A percentile compares a stretch with the other conserved stretches of the same genome.
These are phyloP conservation scores for Lophiostoma macrostomum DNA, from an alignment of 495 filamentous ascomycete genomes.

Conservation along the genomic window DNA sequence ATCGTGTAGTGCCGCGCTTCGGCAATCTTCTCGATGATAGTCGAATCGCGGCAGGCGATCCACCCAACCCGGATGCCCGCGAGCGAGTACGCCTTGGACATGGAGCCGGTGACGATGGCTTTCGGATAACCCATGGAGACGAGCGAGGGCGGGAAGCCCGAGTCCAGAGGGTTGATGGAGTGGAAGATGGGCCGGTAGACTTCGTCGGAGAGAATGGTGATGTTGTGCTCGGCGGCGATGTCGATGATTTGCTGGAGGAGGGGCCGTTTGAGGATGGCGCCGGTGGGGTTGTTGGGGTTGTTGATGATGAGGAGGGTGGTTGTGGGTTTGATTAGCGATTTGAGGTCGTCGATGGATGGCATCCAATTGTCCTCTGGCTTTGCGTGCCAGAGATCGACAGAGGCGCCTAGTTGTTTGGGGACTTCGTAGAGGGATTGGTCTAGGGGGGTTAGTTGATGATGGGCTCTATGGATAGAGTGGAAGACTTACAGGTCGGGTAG, in stretches of 20 bases:
- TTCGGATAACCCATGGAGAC: conserved; percentile 69
- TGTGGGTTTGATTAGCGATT: conserved; percentile 64
- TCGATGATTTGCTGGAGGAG: conserved; percentile 61
- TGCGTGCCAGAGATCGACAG: conserved; percentile 77
- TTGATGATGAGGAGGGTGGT: conserved; percentile 73
- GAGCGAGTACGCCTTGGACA: conserved; percentile 83
- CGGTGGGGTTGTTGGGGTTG: conserved; percentile 89
- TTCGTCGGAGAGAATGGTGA: conserved; percentile 74
- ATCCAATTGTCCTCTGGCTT: conserved; percentile 63
- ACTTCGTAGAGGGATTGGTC: conserved; percentile 81
- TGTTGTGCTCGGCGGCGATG: conserved; percentile 59
- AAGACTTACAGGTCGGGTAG: conserved; percentile 63
- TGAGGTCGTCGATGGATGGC: conserved; percentile 64
- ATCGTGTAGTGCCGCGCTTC: conserved; percentile 76
- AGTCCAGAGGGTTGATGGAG: conserved; percentile 55
- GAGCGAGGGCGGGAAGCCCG: conserved; percentile 64
- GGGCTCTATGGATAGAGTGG: too few species aligned
- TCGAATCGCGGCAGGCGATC: conserved; percentile 65
- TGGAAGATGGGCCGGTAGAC: conserved; percentile 92
- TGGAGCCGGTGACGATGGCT: conserved; percentile 70
- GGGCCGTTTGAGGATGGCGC: conserved; percentile 62
- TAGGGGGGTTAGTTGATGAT: conserved; percentile 6
- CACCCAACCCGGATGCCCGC: conserved; percentile 83
- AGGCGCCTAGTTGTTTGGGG: conserved; percentile 72
- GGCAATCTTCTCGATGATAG: conserved; percentile 64